Conservation (phyloP, 2,329 filamentous ascomycete species). For the Botrytis elliptica region DNA sequence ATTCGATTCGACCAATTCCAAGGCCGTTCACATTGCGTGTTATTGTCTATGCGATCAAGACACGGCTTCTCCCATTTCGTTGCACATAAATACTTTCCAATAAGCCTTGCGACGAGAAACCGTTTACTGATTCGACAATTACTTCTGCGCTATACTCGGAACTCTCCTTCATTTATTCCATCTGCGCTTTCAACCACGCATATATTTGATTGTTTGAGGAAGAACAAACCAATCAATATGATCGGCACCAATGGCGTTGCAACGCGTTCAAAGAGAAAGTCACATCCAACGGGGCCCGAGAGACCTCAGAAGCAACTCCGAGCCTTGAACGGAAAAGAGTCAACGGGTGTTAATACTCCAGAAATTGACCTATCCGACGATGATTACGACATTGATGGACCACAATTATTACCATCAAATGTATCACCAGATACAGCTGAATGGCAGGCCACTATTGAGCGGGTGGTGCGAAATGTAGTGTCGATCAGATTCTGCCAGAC, state of each 20-base stretch:
- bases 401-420: slow-evolving; percentile 42
- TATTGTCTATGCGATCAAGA: slow-evolving; percentile 33
- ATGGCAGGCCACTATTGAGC: slow-evolving; percentile 95
- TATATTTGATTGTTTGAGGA: neutral
- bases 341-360: slow-evolving; percentile 39
- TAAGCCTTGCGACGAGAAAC: slow-evolving; percentile 23
- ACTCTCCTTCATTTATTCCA: neutral
- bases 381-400: slow-evolving; percentile 41
- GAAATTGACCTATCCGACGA: slow-evolving; percentile 39
- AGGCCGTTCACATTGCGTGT: neutral
- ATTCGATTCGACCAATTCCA: neutral
- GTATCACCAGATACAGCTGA: slow-evolving; percentile 61
- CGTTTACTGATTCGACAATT: slow-evolving; percentile 9
- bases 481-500: slow-evolving; percentile 99
- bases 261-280: slow-evolving; percentile 36
- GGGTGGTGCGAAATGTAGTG: slow-evolving; percentile 90
- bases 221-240: slow-evolving; percentile 24
- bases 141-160: slow-evolving; percentile 9
- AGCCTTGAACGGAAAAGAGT: slow-evolving; percentile 39
- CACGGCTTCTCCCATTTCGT: slow-evolving; percentile 34
- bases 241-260: slow-evolving; percentile 35
- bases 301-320: slow-evolving; percentile 39
- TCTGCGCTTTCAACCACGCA: neutral
- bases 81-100: slow-evolving; percentile 24
- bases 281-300: slow-evolving; percentile 35